Conservation (phyloP, 805 yeast genomes). For the Zygotorulaspora florentina region DNA sequence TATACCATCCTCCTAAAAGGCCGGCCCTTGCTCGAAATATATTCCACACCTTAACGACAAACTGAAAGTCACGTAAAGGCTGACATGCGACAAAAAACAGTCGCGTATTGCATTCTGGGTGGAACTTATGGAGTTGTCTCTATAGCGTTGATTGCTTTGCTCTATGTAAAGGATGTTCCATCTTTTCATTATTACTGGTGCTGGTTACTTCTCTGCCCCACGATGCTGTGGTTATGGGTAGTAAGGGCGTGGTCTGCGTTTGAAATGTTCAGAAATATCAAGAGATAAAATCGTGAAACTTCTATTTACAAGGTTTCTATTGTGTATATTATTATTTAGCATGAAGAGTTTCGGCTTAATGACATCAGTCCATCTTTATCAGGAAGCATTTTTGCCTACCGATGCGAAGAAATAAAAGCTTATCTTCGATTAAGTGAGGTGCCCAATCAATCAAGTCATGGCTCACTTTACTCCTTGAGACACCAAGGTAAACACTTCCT, state of each 20-base stretch:
- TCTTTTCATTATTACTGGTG: constrained; percentile 28
- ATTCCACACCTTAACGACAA: no score
- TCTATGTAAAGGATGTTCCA: constrained; percentile 12
- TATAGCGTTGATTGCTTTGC: constrained; percentile 12
- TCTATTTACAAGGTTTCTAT: constrained; percentile 8
- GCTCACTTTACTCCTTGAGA: constrained; percentile 49
- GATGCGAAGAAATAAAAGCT: constrained; percentile 58
- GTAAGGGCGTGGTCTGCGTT: constrained; percentile 34
- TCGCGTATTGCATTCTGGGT: constrained; percentile 15
- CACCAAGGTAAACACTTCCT: constrained; percentile 74
- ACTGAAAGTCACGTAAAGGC: neutral
- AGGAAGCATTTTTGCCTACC: constrained; percentile 71
- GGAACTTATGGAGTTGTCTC: constrained; percentile 20
- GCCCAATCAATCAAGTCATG: constrained; percentile 47
- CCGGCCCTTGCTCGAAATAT: no score
- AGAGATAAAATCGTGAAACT: constrained; percentile 10
- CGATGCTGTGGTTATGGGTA: constrained; percentile 33
- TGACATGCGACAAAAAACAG: constrained; percentile 19
- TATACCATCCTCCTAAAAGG: neutral
- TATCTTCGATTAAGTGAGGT: constrained; percentile 52
- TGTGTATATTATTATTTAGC: constrained; percentile 7
- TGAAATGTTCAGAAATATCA: constrained; percentile 32
- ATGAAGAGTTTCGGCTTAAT: neutral
- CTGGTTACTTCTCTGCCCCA: constrained; percentile 28
- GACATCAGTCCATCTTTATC: constrained; percentile 36